Conservation (phyloP, 768 basidiomycete species). For the Auricularia heimuer region DNA sequence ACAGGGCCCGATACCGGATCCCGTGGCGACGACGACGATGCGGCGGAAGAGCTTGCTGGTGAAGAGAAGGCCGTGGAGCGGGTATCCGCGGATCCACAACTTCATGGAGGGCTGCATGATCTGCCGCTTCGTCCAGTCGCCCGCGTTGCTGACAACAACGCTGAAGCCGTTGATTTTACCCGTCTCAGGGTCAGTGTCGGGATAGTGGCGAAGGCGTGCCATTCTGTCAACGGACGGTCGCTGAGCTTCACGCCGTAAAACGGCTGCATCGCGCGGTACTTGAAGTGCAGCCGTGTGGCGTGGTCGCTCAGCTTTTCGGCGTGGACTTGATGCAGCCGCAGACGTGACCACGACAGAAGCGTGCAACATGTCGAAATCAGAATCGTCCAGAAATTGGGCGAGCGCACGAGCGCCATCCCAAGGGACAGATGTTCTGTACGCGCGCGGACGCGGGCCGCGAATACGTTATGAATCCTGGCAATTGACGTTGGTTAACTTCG, state of each 20-base stretch:
- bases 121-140: not conserved
- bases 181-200: not conserved
- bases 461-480: not conserved
- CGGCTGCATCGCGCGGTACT: not conserved
- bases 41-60: not conserved
- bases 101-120: not conserved
- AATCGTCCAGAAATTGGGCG: not conserved
- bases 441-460: not conserved
- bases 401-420: not conserved
- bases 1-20: not conserved
- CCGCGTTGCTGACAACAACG: not conserved
- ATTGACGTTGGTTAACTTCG: too few species aligned
- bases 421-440: not conserved
- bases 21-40: not conserved
- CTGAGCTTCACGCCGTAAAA: not conserved
- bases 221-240: not conserved
- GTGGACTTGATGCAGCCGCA: not conserved
- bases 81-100: not conserved
- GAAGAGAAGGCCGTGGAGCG: not conserved
- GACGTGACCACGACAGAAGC: not conserved
- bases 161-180: not conserved
- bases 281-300: slow-evolving; percentile 8
- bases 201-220: not conserved
- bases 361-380: not conserved
- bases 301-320: slow-evolving; percentile 6